These are phyloP conservation scores for Lasiosphaeris hirsuta DNA, from an alignment of 495 filamentous ascomycete species.

Conservation along the genomic window DNA sequence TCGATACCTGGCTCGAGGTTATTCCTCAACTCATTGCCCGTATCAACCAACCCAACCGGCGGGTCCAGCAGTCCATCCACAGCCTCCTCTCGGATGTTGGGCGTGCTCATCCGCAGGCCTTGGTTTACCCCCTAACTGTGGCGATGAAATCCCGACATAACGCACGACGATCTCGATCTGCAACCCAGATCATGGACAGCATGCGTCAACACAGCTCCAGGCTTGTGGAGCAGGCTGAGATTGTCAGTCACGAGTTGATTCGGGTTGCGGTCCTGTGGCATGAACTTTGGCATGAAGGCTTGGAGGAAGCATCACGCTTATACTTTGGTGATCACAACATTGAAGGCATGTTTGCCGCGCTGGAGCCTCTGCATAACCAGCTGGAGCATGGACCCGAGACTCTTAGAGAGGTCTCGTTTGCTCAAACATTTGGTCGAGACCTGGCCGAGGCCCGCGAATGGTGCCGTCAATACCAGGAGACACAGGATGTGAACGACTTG, in stretches of 20 bases:
- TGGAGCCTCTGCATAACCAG: conserved; percentile 87
- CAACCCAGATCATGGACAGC: conserved; percentile 90
- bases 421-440: conserved; percentile 95
- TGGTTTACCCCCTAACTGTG: conserved; percentile 98
- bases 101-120: conserved; percentile 88
- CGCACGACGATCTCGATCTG: conserved; percentile 75
- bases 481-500: conserved; percentile 84
- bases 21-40: conserved; percentile 96
- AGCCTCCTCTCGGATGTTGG: conserved; percentile 88
- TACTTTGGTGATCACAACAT: conserved; percentile 95
- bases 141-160: conserved; percentile 87
- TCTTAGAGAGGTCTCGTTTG: conserved; percentile 90
- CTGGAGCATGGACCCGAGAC: conserved; percentile 88
- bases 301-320: conserved; percentile 91
- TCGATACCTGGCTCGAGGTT: conserved; percentile 97
- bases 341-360: conserved; percentile 90
- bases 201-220: conserved; percentile 94
- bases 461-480: conserved; percentile 84
- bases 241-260: conserved; percentile 92
- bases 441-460: conserved; percentile 91
- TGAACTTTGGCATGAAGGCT: conserved; percentile 97
- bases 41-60: conserved; percentile 88
- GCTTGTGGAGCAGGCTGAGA: conserved; percentile 90
- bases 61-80: conserved; percentile 85
- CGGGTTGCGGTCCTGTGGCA: conserved; percentile 97